Base-by-base conservation (phyloP, 2,329 filamentous ascomycete genomes). In the Bimuria novae-zelandiae region DNA sequence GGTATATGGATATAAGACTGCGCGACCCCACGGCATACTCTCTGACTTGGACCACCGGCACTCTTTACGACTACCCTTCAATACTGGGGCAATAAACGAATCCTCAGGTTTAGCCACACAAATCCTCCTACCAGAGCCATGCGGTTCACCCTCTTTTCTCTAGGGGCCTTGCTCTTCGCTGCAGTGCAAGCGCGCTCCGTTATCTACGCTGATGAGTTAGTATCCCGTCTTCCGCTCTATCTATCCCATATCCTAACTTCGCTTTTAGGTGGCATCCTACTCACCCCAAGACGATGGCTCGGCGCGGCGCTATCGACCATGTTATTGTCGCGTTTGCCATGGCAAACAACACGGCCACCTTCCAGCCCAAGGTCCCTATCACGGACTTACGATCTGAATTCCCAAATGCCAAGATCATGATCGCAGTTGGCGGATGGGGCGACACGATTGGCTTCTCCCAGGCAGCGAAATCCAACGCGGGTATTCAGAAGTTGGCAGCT, bases 341-440 rank as follows among this genome's bases (percentile, higher is more conserved):
- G 47, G 79, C 78, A 55, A 74, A 73, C 11, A 71, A 77, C 42
- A 75, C 75, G 0, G 74, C 73, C 17, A 61, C 71, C 0, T 84
- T 80, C 60, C 75, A 75, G 47, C 83, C 84, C 0, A 86, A 85
- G 60, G 78, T 81, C 68, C 67, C 79, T 0, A 70, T 86, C 1
- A 64, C 72, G 0, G 76, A 79, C 3, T 75, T 85, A 39, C 80
- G 84, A 16, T 72, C 73, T 14, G 75, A 83, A 17, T 87, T 85
- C 50, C 67, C 79, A 0, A 77, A 76, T 22, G 85, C 86, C 17
- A 86, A 88, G 60, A 72, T 91, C 19, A 81, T 88, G 75, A 79
- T 91, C 32, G 87, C 89, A 17, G 84, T 92, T 57, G 89, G 89
- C 10, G 89, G 88, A 47, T 92, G 89, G 88, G 88, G 87, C 0